A percentile compares a stretch with the other conserved stretches of the same genome.
These are phyloP conservation scores for Rauvolfia tetraphylla DNA, from an alignment of 257 asterid genomes.

Conservation along the genomic window DNA sequence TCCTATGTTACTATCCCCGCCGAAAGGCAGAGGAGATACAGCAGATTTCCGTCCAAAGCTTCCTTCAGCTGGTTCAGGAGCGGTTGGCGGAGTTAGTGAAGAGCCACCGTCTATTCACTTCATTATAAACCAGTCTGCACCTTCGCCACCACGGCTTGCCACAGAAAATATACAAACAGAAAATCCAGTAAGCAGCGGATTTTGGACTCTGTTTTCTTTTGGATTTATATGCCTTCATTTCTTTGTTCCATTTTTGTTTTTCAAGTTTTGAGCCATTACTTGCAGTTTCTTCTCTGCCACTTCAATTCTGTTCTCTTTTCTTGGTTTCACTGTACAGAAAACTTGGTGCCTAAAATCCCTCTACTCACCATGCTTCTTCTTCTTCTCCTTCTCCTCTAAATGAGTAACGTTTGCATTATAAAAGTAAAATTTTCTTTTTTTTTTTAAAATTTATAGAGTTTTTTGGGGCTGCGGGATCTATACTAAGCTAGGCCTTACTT, in stretches of 20 bases:
- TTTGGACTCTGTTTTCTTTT: background rate
- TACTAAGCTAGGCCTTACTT: too few species aligned
- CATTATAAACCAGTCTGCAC: slow-evolving; percentile 26
- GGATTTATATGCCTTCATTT: background rate
- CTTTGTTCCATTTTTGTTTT: background rate
- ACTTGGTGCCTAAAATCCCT: background rate
- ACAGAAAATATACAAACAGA: slow-evolving; percentile 22
- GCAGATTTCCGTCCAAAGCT: background rate
- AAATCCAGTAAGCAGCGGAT: slow-evolving; percentile 18
- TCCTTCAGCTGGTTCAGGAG: background rate
- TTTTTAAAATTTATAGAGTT: too few species aligned
- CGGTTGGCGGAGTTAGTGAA: slow-evolving; percentile 25
- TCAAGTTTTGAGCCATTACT: background rate
- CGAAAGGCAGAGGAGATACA: background rate
- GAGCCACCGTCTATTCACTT: slow-evolving; percentile 41
- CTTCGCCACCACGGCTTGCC: slow-evolving; percentile 34
- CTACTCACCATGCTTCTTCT: too few species aligned
- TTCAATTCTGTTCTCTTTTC: background rate
- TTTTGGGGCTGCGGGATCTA: too few species aligned
- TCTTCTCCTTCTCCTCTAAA: too few species aligned
- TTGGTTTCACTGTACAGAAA: background rate
- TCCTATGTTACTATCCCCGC: slow-evolving; percentile 3
- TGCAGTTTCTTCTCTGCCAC: background rate
- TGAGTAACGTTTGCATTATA: too few species aligned
- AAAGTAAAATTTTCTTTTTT: too few species aligned